A percentile compares a stretch with the other conserved stretches of the same genome.
These are phyloP conservation scores for Mycosphaerella arachidis DNA, from an alignment of 2,329 filamentous ascomycete species.

Conservation along the genomic window DNA sequence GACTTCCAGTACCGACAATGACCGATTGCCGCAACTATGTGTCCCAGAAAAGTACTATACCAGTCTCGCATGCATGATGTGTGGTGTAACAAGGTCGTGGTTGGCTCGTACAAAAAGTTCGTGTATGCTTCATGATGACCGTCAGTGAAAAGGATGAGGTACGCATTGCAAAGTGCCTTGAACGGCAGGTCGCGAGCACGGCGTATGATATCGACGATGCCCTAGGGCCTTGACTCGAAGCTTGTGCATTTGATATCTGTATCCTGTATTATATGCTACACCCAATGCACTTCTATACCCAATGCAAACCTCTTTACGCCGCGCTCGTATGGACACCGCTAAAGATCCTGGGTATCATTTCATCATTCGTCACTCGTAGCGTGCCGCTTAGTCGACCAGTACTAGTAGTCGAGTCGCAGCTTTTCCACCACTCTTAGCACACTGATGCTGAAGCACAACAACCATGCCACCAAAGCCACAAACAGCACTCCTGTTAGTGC, in stretches of 20 bases:
- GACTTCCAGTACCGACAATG: neutral
- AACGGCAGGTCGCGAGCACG: neutral
- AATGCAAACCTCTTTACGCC: neutral
- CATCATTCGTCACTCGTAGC: slow-evolving; percentile 11
- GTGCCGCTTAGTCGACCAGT: neutral
- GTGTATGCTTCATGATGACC: neutral
- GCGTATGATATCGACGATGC: neutral
- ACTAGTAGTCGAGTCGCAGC: slow-evolving; percentile 25
- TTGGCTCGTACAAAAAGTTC: neutral
- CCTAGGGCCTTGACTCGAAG: neutral
- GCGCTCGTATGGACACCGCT: neutral
- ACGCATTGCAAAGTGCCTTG: neutral
- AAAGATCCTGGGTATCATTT: slow-evolving; percentile 7
- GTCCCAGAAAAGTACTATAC: neutral
- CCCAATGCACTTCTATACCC: neutral
- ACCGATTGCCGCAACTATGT: neutral
- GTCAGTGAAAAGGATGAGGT: neutral
- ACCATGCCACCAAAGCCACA: slow-evolving; percentile 81
- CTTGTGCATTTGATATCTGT: neutral
- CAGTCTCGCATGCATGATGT: neutral
- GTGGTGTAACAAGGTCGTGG: neutral
- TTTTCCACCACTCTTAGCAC: slow-evolving; percentile 38
- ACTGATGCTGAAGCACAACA: slow-evolving; percentile 83
- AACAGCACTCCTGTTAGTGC: slow-evolving; percentile 74
- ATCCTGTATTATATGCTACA: neutral